phyloP scores from a whole-genome alignment of 2,329 filamentous ascomycete species.

The Sporothrix phasma region DNA sequence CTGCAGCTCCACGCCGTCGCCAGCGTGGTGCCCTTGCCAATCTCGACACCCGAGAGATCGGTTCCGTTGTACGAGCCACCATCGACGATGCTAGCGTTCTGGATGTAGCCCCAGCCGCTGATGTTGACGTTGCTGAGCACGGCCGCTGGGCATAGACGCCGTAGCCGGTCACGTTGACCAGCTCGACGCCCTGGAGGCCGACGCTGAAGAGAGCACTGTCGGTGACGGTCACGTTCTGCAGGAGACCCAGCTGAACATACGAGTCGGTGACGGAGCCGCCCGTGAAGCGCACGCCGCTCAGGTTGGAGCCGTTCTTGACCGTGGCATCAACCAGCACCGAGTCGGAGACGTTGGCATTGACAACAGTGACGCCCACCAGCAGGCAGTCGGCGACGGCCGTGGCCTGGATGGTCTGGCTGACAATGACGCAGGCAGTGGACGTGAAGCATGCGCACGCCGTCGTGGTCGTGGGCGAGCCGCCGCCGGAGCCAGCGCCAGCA shows the following conservation, averaged over 20 bases:
- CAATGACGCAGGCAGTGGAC: constrained; percentile 16
- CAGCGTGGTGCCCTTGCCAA: not conserved
- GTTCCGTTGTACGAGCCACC: not conserved
- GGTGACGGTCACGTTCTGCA: constrained; percentile 13
- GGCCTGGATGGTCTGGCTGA: constrained; percentile 16
- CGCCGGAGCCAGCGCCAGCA: too few species aligned
- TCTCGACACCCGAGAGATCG: not conserved
- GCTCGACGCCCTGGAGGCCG: constrained; percentile 12
- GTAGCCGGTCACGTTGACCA: not conserved
- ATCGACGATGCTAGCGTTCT: constrained; percentile 5
- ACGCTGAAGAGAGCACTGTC: constrained; percentile 1
- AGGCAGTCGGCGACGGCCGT: constrained; percentile 18
- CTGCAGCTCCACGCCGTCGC: constrained; percentile 7
- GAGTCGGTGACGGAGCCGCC: constrained; percentile 16
- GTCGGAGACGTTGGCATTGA: constrained; percentile 14
- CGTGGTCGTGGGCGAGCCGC: constrained; percentile 3
- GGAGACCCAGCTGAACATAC: not conserved
- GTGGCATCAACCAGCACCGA: constrained; percentile 14
- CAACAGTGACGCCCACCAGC: constrained; percentile 14
- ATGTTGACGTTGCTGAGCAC: constrained; percentile 3
- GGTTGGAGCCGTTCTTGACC: constrained; percentile 12
- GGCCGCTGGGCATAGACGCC: not conserved
- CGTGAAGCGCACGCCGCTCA: constrained; percentile 15
- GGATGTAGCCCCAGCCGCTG: not conserved
- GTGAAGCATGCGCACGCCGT: constrained; percentile 14